Evolutionary conservation across 345 rosid genomes (phyloP).

Genomic region (Bruguiera sexangula): DNA sequence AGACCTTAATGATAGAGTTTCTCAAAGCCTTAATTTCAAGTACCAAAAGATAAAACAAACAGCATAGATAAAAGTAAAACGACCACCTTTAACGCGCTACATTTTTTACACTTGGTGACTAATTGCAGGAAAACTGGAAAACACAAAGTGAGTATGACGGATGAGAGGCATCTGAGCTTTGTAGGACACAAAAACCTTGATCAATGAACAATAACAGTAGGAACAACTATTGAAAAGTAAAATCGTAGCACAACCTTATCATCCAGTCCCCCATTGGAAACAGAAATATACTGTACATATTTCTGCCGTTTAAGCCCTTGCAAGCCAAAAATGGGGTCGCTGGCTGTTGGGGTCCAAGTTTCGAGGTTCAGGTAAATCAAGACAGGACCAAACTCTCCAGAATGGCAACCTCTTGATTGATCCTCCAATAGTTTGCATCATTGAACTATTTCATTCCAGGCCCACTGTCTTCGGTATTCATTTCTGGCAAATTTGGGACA

Average conservation of each 20-base stretch:
- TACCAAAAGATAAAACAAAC: too few species aligned
- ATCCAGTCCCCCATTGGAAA: constrained; percentile 32
- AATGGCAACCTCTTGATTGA: constrained; percentile 84
- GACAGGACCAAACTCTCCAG: constrained; percentile 35
- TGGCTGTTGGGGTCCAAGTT: constrained; percentile 18
- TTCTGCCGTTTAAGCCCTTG: constrained; percentile 19
- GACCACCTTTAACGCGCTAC: too few species aligned
- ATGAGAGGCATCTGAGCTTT: constrained; percentile 16
- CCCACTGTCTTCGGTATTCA: constrained; percentile 44
- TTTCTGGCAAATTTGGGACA: constrained; percentile 45
- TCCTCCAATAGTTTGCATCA: constrained; percentile 90
- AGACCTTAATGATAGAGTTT: too few species aligned
- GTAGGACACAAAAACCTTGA: constrained; percentile 28
- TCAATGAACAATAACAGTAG: constrained; percentile 29
- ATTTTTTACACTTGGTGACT: too few species aligned
- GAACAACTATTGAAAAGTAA: constrained; percentile 24
- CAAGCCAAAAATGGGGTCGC: constrained; percentile 23
- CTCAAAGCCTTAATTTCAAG: too few species aligned
- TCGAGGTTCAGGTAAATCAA: constrained; percentile 5
- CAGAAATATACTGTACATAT: constrained; percentile 54
- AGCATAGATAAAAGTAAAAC: too few species aligned
- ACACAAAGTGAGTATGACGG: constrained; percentile 9
- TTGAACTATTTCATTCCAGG: constrained; percentile 77
- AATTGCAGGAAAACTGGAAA: background rate
- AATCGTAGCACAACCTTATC: constrained; percentile 37